Evolutionary conservation across 2,329 filamentous ascomycete species (phyloP), one percentile per base, ranked within the genome.

Genomic region (Aspergillus phoenicis): DNA sequence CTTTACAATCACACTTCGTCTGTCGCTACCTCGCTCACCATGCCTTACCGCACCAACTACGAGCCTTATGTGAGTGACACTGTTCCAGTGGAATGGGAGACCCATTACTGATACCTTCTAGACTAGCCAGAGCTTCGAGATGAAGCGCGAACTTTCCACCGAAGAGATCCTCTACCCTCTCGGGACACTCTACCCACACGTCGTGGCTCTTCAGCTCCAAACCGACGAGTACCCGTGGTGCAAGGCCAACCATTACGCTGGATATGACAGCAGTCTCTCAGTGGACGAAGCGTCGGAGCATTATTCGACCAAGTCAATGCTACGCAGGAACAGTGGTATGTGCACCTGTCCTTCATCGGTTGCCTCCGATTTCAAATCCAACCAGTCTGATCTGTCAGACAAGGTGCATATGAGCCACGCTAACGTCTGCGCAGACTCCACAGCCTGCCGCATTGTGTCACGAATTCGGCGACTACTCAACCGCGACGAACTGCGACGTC

Each of bases 1-100:
- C 33, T 22, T 13, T 20, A 52, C 36, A 53, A 24, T 13, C 22
- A 48, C 55, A 30, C 28, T 30, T 30, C 26, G 26, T 39, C 53
- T 55, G 26, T 55, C 17, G 6, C 43, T 13, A 43, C 43, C 39
- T 56, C n/a, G 28, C 28, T 22, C 63, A 73, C 45, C 45, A 77
- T 75, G 72, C 66, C 66, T 48, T 77, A 77, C 72, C 77, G 74
- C 54, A 73, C 70, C 65, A 77, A 77, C 70, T 77, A 76, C 59
- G 73, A 77, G 61, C 69, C 74, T 53, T 75, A 77, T 56, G 75
- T 77, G 65, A 66, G 75, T 74, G 39, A 20, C 30, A 26, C 39
- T 52, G 15, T 11, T 4, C 17, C 13, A 1, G 24, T 22, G n/a
- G 65, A 30, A 60, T 33, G 28, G 41, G 45, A n/a, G 33, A n/a